phyloP scores from a whole-genome alignment of 1,284 basidiomycete genomes.

The Ganoderma resinaceum region DNA sequence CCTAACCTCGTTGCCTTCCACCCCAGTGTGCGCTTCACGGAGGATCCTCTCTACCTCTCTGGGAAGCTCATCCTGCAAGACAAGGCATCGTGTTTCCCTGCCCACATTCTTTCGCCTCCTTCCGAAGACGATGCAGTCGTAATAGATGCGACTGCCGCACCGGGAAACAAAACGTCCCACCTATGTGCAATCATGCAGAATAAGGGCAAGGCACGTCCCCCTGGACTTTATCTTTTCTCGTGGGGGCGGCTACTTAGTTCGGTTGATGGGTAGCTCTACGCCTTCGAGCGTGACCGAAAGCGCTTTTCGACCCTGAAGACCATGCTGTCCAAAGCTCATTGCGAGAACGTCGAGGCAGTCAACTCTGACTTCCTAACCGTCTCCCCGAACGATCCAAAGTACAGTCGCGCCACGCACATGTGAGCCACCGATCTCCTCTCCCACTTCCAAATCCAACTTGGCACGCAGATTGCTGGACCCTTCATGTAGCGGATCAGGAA shows the following conservation, averaged over 20 bases:
- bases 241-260: neutral
- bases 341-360: slow-evolving; percentile 77
- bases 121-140: slow-evolving; percentile 59
- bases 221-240: neutral
- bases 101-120: slow-evolving; percentile 78
- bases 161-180: slow-evolving; percentile 98
- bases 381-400: slow-evolving; percentile 70
- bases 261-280: slow-evolving; percentile 65
- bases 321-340: slow-evolving; percentile 85
- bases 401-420: slow-evolving; percentile 82
- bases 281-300: slow-evolving; percentile 85
- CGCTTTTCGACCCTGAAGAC: slow-evolving; percentile 82
- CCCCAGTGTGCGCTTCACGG: slow-evolving; percentile 65
- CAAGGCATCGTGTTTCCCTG: slow-evolving; percentile 97
- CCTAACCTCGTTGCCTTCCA: slow-evolving; percentile 83
- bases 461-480: slow-evolving; percentile 84
- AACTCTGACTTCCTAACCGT: slow-evolving; percentile 83
- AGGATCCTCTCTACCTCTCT: slow-evolving; percentile 68
- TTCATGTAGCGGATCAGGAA: slow-evolving; percentile 93
- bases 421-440: slow-evolving; percentile 46
- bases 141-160: slow-evolving; percentile 96
- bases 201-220: slow-evolving; percentile 68
- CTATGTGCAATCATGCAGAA: slow-evolving; percentile 87
- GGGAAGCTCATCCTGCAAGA: slow-evolving; percentile 94
- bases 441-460: neutral